Evolutionary conservation across 1,284 basidiomycete species (phyloP).

Genomic region (Sanghuangporus weigelae): DNA sequence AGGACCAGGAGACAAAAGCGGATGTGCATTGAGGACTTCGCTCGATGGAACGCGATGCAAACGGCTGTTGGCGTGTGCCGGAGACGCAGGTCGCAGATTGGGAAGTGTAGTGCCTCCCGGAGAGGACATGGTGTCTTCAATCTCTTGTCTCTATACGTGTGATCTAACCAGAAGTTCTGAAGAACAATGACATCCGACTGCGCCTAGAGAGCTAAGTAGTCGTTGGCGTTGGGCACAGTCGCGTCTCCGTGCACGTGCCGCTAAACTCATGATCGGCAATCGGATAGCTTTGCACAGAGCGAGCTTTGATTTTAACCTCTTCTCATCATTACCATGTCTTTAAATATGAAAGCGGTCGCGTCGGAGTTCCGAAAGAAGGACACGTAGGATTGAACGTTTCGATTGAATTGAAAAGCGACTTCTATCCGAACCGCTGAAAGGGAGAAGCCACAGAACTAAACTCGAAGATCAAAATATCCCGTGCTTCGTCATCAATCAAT

Average conservation of each 20-base stretch:
- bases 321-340: too few species aligned
- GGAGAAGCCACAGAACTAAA: slow-evolving; percentile 18
- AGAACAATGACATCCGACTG: background rate
- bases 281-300: too few species aligned
- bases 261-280: too few species aligned
- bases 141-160: background rate
- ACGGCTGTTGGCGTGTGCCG: slow-evolving; percentile 28
- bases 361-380: background rate
- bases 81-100: slow-evolving; percentile 53
- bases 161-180: background rate
- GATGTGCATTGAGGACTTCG: slow-evolving; percentile 57
- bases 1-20: slow-evolving; percentile 47
- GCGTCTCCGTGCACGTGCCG: too few species aligned
- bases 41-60: slow-evolving; percentile 40
- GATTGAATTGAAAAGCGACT: slow-evolving; percentile 12
- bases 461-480: slow-evolving; percentile 25
- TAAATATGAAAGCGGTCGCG: too few species aligned
- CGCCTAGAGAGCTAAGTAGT: background rate
- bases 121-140: slow-evolving; percentile 20
- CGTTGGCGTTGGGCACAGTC: too few species aligned
- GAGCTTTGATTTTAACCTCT: too few species aligned
- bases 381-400: slow-evolving; percentile 9
- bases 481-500: slow-evolving; percentile 24
- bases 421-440: slow-evolving; percentile 13
- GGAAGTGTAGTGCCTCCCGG: slow-evolving; percentile 29